phyloP scores from a whole-genome alignment of 2,329 filamentous ascomycete genomes.

The Pseudopyricularia javanii region DNA sequence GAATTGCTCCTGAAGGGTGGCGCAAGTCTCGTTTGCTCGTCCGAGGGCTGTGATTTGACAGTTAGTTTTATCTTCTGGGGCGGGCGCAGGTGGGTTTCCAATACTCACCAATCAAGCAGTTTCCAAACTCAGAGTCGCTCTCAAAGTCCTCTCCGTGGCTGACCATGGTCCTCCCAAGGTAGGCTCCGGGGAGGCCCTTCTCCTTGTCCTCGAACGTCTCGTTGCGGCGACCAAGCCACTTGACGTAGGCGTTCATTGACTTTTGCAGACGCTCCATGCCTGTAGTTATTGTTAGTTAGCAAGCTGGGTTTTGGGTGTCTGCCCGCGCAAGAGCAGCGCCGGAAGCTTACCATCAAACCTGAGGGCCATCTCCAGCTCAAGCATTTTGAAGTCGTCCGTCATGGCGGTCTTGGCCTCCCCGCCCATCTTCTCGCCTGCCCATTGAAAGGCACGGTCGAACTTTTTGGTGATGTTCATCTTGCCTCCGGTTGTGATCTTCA shows the following conservation, averaged over 20 bases:
- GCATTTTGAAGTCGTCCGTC: conserved; percentile 79
- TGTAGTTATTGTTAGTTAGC: conserved; percentile 22
- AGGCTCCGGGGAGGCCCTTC: conserved; percentile 67
- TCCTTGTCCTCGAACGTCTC: conserved; percentile 75
- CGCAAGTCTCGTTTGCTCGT: conserved; percentile 76
- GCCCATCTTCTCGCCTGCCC: conserved; percentile 95
- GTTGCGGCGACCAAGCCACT: conserved; percentile 73
- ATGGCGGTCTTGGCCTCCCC: conserved; percentile 76
- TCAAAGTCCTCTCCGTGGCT: conserved; percentile 88
- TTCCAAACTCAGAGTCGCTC: conserved; percentile 79
- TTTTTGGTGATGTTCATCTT: conserved; percentile 61
- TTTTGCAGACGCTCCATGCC: conserved; percentile 84
- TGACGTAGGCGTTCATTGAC: conserved; percentile 76
- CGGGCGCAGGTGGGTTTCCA: not conserved
- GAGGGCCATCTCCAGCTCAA: conserved; percentile 84
- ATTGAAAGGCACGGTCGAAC: conserved; percentile 92
- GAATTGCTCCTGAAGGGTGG: conserved; percentile 74
- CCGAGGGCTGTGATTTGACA: conserved; percentile 52
- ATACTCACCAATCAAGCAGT: conserved; percentile 48
- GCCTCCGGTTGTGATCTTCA: conserved; percentile 1
- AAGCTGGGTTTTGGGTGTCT: not conserved
- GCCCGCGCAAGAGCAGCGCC: not conserved
- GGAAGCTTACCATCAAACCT: conserved; percentile 64
- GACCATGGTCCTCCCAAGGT: conserved; percentile 77
- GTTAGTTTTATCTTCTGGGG: not conserved